These are phyloP conservation scores for Ogataea parapolymorpha DNA, from an alignment of 805 yeast genomes.

Conservation along the genomic window DNA sequence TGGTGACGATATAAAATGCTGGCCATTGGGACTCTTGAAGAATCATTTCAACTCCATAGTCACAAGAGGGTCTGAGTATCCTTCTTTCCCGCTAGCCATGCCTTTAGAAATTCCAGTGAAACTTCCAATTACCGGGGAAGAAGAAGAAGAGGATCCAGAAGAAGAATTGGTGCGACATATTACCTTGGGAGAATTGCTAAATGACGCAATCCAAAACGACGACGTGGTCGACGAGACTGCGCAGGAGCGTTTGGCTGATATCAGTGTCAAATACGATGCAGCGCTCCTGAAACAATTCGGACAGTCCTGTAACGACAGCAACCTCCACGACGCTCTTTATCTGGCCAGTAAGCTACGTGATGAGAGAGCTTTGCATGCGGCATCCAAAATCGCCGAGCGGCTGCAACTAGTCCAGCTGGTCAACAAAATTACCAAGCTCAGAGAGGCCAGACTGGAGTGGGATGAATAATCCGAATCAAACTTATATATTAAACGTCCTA, in stretches of 20 bases:
- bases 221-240: conserved; percentile 36
- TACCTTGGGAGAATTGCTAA: conserved; percentile 57
- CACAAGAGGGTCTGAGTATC: conserved; percentile 68
- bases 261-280: conserved; percentile 65
- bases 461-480: conserved; percentile 8
- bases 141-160: conserved; percentile 50
- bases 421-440: conserved; percentile 48
- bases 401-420: conserved; percentile 52
- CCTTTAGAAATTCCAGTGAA: conserved; percentile 74
- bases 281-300: conserved; percentile 76
- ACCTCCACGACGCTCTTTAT: conserved; percentile 63
- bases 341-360: conserved; percentile 66
- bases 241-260: conserved; percentile 47
- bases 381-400: conserved; percentile 79
- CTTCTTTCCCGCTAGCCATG: conserved; percentile 79
- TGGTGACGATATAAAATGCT: conserved; percentile 62
- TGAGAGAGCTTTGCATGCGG: conserved; percentile 80
- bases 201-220: conserved; percentile 48
- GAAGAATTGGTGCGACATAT: conserved; percentile 61
- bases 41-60: conserved; percentile 73
- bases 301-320: conserved; percentile 64
- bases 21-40: conserved; percentile 82
- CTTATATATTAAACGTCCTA: not conserved
- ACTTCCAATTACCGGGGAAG: conserved; percentile 51
- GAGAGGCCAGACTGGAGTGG: conserved; percentile 47